Conservation (phyloP, 2,329 filamentous ascomycete species). For the Fusarium caatingaense region DNA sequence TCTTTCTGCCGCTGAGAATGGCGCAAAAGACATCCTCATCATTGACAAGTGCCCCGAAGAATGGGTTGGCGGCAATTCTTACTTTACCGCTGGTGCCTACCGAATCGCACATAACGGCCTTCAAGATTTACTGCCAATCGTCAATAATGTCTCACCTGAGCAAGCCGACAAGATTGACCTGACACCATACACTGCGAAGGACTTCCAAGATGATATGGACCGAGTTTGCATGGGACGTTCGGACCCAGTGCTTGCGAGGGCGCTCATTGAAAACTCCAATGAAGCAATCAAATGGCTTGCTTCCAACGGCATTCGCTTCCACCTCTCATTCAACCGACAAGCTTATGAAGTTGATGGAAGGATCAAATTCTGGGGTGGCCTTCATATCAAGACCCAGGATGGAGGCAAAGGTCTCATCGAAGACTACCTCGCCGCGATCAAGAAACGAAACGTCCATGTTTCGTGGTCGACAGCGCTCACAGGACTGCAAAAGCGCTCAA, state of each 20-base stretch:
- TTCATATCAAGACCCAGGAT: constrained; percentile 18
- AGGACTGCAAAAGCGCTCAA: not conserved
- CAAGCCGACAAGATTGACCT: constrained; percentile 16
- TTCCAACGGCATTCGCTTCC: constrained; percentile 14
- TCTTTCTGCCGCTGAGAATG: constrained; percentile 13
- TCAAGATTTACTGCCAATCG: constrained; percentile 4
- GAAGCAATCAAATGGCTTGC: constrained; percentile 17
- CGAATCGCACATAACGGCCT: constrained; percentile 6
- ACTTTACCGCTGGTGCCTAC: constrained; percentile 23
- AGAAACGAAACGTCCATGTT: not conserved
- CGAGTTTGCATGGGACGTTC: constrained; percentile 24
- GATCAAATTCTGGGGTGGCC: constrained; percentile 19
- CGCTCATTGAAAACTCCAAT: constrained; percentile 15
- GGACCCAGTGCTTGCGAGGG: constrained; percentile 9
- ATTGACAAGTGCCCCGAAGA: constrained; percentile 19
- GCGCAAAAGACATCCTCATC: not conserved
- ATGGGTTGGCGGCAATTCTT: constrained; percentile 19
- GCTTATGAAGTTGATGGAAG: constrained; percentile 15
- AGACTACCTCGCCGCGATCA: constrained; percentile 12
- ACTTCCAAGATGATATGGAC: constrained; percentile 14
- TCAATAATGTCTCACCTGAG: constrained; percentile 15
- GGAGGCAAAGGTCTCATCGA: constrained; percentile 17
- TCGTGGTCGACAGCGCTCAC: constrained; percentile 15
- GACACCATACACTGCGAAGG: constrained; percentile 3
- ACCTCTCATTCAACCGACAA: constrained; percentile 18